Evolutionary conservation across 805 yeast genomes (phyloP), one percentile per base, ranked within the genome.

Genomic region (Sugiyamaella americana): DNA sequence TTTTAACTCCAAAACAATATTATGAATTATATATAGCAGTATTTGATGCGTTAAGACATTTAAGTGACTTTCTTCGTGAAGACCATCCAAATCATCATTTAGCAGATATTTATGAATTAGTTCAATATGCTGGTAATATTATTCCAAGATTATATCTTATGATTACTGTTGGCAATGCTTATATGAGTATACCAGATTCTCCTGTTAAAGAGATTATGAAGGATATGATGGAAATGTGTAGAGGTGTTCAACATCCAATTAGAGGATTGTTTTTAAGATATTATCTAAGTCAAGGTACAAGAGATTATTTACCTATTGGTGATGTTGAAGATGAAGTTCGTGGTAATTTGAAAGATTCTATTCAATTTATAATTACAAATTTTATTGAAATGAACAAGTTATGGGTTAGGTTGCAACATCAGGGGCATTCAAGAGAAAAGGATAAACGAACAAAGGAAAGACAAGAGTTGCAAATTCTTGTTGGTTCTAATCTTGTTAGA

Each of bases 331-430:
- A 61, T 6, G 60, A 38, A 20, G 6, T 17, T 16, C 6, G 56
- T 40, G 70, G 63, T 20, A 60, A 75, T 54, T 68, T 82, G 41
- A 69, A 75, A 41, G 88, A 83, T 52, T 79, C 89, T 2, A 83
- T 87, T 37, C 79, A 81, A 48, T 91, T 89, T 59, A 76, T 89
- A 30, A 74, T 87, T 44, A 78, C 86, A 17, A 93, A 93, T 63
- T 93, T 93, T 63, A 80, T 91, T 48, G 98, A 93, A 63, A 93
- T 93, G 98, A 93, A 93, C 69, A 93, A 93, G 64, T 72, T 93
- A 40, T 93, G 98, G 98, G 98, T 93, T 3, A 76, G 98, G 43
- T 70, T 89, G 54, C 98, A 91, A 66, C 96, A 89, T 62, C 96
- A 88, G 65, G 98, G 98, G 1, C 96, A 87, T 51, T 78, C 91